These are phyloP conservation scores for Diplodia sapinea DNA, from an alignment of 2,329 filamentous ascomycete species.

Conservation along the genomic window DNA sequence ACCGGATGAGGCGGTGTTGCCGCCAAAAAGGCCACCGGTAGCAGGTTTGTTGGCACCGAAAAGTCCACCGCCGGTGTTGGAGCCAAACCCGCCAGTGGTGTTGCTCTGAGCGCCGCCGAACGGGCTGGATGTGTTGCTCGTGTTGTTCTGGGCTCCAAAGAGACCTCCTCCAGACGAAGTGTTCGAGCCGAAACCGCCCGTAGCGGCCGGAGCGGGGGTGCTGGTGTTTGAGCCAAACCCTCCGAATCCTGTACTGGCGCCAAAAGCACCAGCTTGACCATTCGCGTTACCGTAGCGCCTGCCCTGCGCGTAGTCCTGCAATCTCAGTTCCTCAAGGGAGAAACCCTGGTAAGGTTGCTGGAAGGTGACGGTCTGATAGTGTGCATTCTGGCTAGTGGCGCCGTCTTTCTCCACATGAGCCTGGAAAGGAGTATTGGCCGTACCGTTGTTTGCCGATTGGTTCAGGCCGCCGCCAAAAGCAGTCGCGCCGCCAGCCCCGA, in stretches of 20 bases:
- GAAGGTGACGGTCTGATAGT: conserved; percentile 81
- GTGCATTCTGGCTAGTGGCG: conserved; percentile 57
- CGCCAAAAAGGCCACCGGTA: conserved; percentile 38
- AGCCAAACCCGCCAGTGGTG: conserved; percentile 44
- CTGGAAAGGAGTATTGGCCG: conserved; percentile 68
- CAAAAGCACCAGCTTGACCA: conserved; percentile 82
- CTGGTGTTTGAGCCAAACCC: conserved; percentile 51
- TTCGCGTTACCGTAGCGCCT: conserved; percentile 82
- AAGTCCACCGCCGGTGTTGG: conserved; percentile 37
- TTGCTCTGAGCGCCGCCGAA: conserved; percentile 33
- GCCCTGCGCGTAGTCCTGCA: conserved; percentile 88
- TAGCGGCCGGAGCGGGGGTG: conserved; percentile 44
- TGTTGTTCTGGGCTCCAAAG: conserved; percentile 47
- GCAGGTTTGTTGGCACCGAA: conserved; percentile 42
- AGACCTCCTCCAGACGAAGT: conserved; percentile 50
- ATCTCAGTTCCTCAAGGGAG: conserved; percentile 71
- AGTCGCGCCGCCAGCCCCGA: conserved; percentile 47
- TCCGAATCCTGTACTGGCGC: conserved; percentile 65
- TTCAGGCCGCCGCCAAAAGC: conserved; percentile 52
- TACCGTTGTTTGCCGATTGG: conserved; percentile 66
- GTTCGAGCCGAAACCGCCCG: conserved; percentile 55
- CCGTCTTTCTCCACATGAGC: conserved; percentile 75
- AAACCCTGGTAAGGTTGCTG: conserved; percentile 84
- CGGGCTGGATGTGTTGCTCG: conserved; percentile 40
- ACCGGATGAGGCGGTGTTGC: conserved; percentile 36